phyloP scores from a whole-genome alignment of 2,329 filamentous ascomycete species.

The Verticillium nubilum region DNA sequence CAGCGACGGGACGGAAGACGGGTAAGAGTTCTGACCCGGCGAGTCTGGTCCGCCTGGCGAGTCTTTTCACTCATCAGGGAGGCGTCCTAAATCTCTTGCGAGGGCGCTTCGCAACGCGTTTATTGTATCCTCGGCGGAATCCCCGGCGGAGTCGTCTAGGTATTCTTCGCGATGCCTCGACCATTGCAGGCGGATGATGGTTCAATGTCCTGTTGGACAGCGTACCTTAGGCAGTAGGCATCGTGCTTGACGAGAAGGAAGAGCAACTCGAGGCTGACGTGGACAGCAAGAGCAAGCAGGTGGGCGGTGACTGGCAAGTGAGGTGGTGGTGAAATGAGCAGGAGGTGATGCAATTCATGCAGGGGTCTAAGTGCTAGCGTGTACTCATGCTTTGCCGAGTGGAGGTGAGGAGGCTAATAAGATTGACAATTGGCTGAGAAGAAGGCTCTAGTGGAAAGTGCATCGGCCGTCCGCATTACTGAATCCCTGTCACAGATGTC shows the following conservation, averaged over 20 bases:
- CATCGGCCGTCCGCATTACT: neutral
- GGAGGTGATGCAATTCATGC: conserved; percentile 14
- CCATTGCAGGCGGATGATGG: too few species aligned
- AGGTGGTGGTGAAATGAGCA: conserved; percentile 2
- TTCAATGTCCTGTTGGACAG: too few species aligned
- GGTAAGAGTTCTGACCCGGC: neutral
- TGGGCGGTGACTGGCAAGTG: neutral
- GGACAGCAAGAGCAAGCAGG: neutral
- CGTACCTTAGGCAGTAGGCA: too few species aligned
- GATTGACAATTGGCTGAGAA: neutral
- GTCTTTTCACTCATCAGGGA: too few species aligned
- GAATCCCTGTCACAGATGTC: neutral
- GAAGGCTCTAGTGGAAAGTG: neutral
- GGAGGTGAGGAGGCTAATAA: neutral
- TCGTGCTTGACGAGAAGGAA: too few species aligned
- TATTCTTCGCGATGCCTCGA: too few species aligned
- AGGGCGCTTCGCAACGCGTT: too few species aligned
- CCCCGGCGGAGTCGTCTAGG: too few species aligned
- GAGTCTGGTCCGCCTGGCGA: neutral
- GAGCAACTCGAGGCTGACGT: neutral
- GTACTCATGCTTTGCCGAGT: neutral
- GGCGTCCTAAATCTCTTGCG: too few species aligned
- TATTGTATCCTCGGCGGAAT: too few species aligned
- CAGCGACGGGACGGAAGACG: neutral
- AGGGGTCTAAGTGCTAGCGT: conserved; percentile 5